A percentile compares a stretch with the other conserved stretches of the same genome.
Evolutionary conservation across 2,329 filamentous ascomycete species (phyloP).

Genomic region (Pyrenophora tritici-repentis): DNA sequence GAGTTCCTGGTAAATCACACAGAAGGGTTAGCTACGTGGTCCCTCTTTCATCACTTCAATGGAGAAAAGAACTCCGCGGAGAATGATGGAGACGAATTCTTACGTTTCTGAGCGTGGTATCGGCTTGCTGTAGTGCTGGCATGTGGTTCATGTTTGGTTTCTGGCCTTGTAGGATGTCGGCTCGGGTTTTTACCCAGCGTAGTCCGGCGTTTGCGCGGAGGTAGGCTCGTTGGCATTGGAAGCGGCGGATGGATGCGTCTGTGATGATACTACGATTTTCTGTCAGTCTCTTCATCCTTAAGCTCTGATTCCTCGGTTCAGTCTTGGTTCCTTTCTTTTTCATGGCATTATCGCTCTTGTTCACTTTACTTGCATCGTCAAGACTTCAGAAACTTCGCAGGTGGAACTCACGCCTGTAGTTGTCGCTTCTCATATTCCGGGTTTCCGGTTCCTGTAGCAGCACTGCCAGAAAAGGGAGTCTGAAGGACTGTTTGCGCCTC

Average conservation of each 20-base stretch:
- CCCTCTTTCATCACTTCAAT: no score
- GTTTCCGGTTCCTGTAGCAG: conserved; percentile 50
- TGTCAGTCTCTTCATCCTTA: conserved; percentile 23
- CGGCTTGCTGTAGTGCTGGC: conserved; percentile 55
- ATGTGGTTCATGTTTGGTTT: conserved; percentile 55
- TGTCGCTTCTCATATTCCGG: conserved; percentile 62
- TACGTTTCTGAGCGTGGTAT: conserved; percentile 56
- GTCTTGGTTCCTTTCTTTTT: background rate
- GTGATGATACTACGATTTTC: conserved; percentile 58
- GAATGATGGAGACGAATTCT: conserved; percentile 20
- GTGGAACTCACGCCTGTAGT: conserved; percentile 56
- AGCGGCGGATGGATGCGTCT: conserved; percentile 64
- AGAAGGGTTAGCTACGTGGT: background rate
- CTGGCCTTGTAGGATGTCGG: conserved; percentile 57
- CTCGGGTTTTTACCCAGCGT: conserved; percentile 62
- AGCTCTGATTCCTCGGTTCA: background rate
- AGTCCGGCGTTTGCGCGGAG: conserved; percentile 62
- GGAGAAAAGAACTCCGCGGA: no score
- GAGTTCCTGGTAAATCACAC: conserved; percentile 56
- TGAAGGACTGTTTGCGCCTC: conserved; percentile 61
- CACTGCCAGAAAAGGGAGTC: conserved; percentile 56
- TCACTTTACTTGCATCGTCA: background rate
- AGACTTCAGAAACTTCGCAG: background rate
- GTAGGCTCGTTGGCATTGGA: conserved; percentile 66
- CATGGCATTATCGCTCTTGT: background rate